Conservation (phyloP, 495 filamentous ascomycete species). For the Lasiosphaeria miniovina region DNA sequence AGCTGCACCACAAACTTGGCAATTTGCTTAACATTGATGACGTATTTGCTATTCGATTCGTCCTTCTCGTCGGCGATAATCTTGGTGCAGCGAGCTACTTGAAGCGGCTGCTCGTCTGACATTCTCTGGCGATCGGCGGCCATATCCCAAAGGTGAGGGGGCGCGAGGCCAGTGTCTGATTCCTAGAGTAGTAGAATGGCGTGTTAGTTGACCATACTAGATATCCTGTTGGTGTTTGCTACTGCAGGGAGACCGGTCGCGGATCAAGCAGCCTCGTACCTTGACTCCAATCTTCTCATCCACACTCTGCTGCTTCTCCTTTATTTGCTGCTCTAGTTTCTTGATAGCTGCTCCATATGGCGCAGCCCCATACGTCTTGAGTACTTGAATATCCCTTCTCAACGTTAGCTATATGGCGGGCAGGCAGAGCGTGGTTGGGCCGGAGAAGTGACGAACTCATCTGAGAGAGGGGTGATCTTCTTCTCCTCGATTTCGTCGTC, state of each 20-base stretch:
- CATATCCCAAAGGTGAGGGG: slow-evolving; percentile 98
- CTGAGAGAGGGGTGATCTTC: slow-evolving; percentile 95
- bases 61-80: slow-evolving; percentile 98
- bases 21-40: slow-evolving; percentile 99
- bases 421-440: not conserved
- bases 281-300: slow-evolving; percentile 92
- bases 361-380: slow-evolving; percentile 97
- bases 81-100: slow-evolving; percentile 97
- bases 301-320: slow-evolving; percentile 91
- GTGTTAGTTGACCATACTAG: slow-evolving; percentile 2
- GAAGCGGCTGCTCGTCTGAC: slow-evolving; percentile 95
- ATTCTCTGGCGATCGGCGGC: slow-evolving; percentile 96
- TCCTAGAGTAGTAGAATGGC: slow-evolving; percentile 54
- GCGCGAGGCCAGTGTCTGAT: slow-evolving; percentile 96
- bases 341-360: slow-evolving; percentile 90
- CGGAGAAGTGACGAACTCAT: slow-evolving; percentile 68
- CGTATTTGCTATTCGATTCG: slow-evolving; percentile 97
- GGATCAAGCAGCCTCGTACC: slow-evolving; percentile 22
- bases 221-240: not conserved
- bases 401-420: slow-evolving; percentile 36
- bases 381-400: slow-evolving; percentile 91
- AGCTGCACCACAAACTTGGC: slow-evolving; percentile 99
- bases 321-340: slow-evolving; percentile 97
- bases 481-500: slow-evolving; percentile 98
- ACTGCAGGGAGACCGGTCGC: not conserved